Evolutionary conservation across 495 filamentous ascomycete genomes (phyloP).

Genomic region (Lentithecium fluviatile): DNA sequence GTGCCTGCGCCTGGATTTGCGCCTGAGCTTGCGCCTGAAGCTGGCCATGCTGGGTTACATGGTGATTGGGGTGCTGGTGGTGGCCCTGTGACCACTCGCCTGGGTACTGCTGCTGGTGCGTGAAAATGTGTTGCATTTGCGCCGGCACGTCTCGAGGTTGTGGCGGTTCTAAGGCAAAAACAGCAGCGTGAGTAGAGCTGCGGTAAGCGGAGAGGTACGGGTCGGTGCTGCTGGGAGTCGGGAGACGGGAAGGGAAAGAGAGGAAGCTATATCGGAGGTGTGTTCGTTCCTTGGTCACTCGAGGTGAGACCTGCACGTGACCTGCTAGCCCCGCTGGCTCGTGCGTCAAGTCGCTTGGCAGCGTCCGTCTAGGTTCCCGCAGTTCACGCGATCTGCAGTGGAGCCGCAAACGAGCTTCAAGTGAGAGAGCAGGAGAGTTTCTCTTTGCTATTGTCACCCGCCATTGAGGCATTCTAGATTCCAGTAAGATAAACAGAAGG

Average conservation of each 20-base stretch:
- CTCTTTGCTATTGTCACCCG: too few relatives aligned
- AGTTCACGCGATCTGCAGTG: too few relatives aligned
- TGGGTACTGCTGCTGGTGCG: slow-evolving; percentile 78
- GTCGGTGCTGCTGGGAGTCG: background rate
- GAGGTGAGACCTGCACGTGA: too few relatives aligned
- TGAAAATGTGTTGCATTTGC: slow-evolving; percentile 56
- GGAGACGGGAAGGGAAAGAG: background rate
- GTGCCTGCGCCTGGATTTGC: slow-evolving; percentile 54
- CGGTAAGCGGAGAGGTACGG: background rate
- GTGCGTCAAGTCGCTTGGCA: background rate
- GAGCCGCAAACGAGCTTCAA: too few relatives aligned
- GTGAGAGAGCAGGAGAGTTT: too few relatives aligned
- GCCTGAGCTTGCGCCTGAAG: slow-evolving; percentile 50
- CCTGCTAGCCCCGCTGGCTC: too few relatives aligned
- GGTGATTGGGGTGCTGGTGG: slow-evolving; percentile 59
- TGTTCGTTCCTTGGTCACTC: too few relatives aligned
- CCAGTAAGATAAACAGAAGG: too few relatives aligned
- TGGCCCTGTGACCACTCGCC: slow-evolving; percentile 65
- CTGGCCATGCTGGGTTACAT: slow-evolving; percentile 50
- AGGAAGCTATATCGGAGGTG: background rate
- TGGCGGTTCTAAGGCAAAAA: background rate
- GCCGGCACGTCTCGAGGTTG: background rate
- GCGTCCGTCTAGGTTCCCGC: too few relatives aligned
- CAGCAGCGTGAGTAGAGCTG: background rate
- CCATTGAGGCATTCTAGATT: too few relatives aligned